These are phyloP conservation scores for Hyaloscypha bicolor DNA, from an alignment of 495 filamentous ascomycete species.

Conservation along the genomic window DNA sequence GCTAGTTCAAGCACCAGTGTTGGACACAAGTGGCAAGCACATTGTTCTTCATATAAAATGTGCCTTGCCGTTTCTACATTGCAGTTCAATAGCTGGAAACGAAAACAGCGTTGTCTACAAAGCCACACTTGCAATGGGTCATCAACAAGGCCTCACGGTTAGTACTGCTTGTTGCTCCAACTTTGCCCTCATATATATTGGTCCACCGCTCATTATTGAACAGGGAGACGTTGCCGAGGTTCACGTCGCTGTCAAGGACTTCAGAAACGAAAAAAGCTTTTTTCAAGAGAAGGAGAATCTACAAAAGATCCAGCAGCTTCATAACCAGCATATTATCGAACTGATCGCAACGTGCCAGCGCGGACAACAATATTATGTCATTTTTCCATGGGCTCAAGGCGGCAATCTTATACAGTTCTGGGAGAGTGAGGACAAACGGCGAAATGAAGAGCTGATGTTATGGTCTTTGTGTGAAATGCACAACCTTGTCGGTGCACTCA, in stretches of 20 bases:
- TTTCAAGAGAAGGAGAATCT: not conserved
- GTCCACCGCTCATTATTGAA: too few species aligned
- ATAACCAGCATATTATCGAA: not conserved
- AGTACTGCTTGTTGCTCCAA: not conserved
- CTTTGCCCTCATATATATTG: too few species aligned
- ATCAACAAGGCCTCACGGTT: not conserved
- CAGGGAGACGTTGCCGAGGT: too few species aligned
- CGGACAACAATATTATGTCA: conserved; percentile 2
- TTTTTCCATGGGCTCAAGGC: conserved; percentile 26
- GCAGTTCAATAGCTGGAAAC: not conserved
- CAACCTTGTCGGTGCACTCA: not conserved
- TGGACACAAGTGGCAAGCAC: not conserved
- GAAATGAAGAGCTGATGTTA: not conserved
- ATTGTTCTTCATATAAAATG: not conserved
- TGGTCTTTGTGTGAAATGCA: not conserved
- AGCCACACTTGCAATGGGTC: not conserved
- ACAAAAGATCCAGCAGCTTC: not conserved
- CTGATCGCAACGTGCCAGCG: not conserved
- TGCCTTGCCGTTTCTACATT: not conserved
- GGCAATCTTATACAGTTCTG: conserved; percentile 20
- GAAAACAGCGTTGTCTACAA: not conserved
- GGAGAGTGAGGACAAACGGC: not conserved
- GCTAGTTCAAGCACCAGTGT: not conserved
- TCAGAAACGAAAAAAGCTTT: not conserved
- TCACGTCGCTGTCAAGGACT: not conserved